phyloP scores from a whole-genome alignment of 1,139 yeast species.

The Pneumocystis oryctolagi region DNA sequence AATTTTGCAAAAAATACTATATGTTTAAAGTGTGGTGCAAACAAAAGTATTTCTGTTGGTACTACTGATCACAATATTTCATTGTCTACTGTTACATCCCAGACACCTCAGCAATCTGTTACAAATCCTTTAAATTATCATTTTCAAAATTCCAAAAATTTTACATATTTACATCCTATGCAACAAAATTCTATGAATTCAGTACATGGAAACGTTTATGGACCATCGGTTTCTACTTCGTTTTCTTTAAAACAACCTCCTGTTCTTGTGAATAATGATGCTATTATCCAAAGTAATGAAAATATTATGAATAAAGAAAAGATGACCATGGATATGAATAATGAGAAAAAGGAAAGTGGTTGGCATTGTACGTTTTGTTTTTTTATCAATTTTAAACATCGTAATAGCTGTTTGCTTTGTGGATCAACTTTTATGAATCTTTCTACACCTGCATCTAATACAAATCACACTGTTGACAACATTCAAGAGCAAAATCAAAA shows the following conservation, averaged over 20 bases:
- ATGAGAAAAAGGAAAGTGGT: background rate
- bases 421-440: background rate
- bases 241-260: background rate
- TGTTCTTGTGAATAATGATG: background rate
- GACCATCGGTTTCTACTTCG: background rate
- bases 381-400: background rate
- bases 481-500: background rate
- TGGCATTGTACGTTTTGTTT: background rate
- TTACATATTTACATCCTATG: background rate
- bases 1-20: conserved; percentile 83
- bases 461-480: background rate
- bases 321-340: background rate
- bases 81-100: background rate
- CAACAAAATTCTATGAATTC: background rate
- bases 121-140: background rate
- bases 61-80: conserved; percentile 13
- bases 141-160: background rate
- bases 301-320: background rate
- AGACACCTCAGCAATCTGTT: background rate
- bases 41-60: conserved; percentile 39
- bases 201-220: background rate
- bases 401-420: background rate
- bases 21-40: conserved; percentile 77
- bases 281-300: background rate
- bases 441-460: background rate